These are phyloP conservation scores for Russula olivacea DNA, from an alignment of 768 basidiomycete species.

Conservation along the genomic window DNA sequence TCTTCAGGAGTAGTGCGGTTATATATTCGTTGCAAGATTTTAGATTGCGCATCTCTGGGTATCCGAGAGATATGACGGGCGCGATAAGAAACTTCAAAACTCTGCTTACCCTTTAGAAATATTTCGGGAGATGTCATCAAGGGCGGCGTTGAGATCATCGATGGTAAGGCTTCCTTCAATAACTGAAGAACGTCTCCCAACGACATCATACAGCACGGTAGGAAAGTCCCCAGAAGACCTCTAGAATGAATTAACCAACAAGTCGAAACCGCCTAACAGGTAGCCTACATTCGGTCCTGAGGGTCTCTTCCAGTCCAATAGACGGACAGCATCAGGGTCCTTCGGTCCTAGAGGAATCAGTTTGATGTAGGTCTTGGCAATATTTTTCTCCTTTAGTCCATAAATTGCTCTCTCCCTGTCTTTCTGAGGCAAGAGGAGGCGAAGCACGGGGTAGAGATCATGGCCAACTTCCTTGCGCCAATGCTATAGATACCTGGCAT, in stretches of 20 bases:
- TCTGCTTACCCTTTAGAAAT: conserved; percentile 66
- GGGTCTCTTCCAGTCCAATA: conserved; percentile 89
- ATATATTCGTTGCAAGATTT: conserved; percentile 69
- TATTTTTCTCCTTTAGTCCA: conserved; percentile 88
- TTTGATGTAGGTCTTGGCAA: conserved; percentile 90
- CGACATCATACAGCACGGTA: conserved; percentile 78
- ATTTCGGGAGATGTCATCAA: conserved; percentile 70
- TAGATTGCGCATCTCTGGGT: conserved; percentile 65
- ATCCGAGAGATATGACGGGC: not conserved
- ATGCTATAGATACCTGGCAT: conserved; percentile 42
- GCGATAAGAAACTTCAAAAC: not conserved
- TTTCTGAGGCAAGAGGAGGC: conserved; percentile 93
- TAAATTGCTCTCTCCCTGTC: conserved; percentile 91
- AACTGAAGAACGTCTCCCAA: conserved; percentile 76
- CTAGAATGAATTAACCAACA: conserved; percentile 33
- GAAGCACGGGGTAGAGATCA: conserved; percentile 85
- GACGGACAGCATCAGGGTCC: conserved; percentile 73
- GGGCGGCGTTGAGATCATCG: conserved; percentile 73
- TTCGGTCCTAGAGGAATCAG: conserved; percentile 77
- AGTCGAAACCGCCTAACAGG: not conserved
- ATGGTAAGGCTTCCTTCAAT: conserved; percentile 69
- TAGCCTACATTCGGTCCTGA: conserved; percentile 55
- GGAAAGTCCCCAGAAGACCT: conserved; percentile 82
- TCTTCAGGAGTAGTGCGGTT: conserved; percentile 79
- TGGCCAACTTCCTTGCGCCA: conserved; percentile 84